Conservation (phyloP, 176 grass and related monocot genomes). For the Pontederia crassipes region DNA sequence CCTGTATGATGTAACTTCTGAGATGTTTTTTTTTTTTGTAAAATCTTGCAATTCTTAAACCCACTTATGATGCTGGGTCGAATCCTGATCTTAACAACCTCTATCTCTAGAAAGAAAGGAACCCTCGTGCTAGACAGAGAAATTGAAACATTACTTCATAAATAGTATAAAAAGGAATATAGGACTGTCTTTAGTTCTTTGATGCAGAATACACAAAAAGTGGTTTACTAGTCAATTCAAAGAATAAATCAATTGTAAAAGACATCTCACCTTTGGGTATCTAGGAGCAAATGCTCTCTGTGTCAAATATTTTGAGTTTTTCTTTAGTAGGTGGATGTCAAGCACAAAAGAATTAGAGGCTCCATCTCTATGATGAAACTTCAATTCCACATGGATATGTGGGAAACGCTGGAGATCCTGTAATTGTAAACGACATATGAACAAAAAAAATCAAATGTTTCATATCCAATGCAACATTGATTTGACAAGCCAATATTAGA, state of each 20-base stretch:
- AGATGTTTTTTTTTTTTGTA: too few species aligned
- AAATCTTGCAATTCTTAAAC: too few species aligned
- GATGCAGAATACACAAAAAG: too few species aligned
- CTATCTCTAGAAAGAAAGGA: too few species aligned
- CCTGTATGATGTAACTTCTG: too few species aligned
- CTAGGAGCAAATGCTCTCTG: slow-evolving; percentile 73
- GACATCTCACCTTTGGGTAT: slow-evolving; percentile 66
- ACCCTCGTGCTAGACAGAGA: too few species aligned
- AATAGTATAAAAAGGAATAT: too few species aligned
- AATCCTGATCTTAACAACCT: too few species aligned
- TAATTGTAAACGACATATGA: slow-evolving; percentile 15
- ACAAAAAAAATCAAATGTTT: slow-evolving; percentile 6
- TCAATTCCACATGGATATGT: slow-evolving; percentile 45
- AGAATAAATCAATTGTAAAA: slow-evolving; percentile 3
- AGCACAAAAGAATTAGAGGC: slow-evolving; percentile 40
- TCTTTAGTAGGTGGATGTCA: slow-evolving; percentile 66
- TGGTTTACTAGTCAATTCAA: background rate
- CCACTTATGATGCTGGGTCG: too few species aligned
- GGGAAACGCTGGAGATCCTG: slow-evolving; percentile 91
- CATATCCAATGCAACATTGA: background rate
- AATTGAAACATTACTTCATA: too few species aligned
- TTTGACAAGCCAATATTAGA: background rate
- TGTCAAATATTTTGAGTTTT: slow-evolving; percentile 40
- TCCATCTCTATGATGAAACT: slow-evolving; percentile 47
- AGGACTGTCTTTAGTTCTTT: too few species aligned